Evolutionary conservation across 192 early-diverging fungal genomes (phyloP), one percentile per base, ranked within the genome.

Genomic region (Umbelopsis ramanniana): DNA sequence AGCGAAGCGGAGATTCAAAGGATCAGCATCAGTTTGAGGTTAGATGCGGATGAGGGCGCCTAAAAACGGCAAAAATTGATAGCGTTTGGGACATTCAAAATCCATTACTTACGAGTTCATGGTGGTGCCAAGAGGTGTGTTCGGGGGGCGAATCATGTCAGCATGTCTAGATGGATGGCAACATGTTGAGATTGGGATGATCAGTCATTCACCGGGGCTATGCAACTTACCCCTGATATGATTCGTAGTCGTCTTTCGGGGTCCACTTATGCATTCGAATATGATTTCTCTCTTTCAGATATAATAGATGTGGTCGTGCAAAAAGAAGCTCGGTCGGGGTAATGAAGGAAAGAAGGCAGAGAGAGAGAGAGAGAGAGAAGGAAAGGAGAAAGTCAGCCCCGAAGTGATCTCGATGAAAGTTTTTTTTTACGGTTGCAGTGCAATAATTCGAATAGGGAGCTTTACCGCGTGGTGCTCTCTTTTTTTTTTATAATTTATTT

Each of bases 391-490:
- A 54, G 57, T 19, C 33, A 26, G 33, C 26, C 17, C 29, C 2
- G 17, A 37, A 19, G 33, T 19, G 54, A 37, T 35, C 35, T 12
- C 26, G 17, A n/a, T 17, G 57, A 15, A 37, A 63, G 26, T 17
- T 63, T 19, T 29, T 57, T 57, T 26, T 63, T 35, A 26, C 33
- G 55, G 29, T 63, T 33, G 11, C 9, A 19, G 4, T 12, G 26
- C 57, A 63, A 63, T 63, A 63, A 35, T 35, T 63, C 57, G 29
- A 63, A 63, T 63, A 63, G 57, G 57, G 57, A 63, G 57, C 24
- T 29, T 63, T 37, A 63, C 57, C 57, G 57, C 57, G 57, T 63
- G 57, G 57, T 63, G 33, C 37, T 29, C 26, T 35, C 17, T 35
- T 63, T 50, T 50, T 50, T 50, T 50, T 50, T 50, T 50, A 50